Base-by-base conservation (phyloP, 768 basidiomycete species). In the Myochromella boudieri region DNA sequence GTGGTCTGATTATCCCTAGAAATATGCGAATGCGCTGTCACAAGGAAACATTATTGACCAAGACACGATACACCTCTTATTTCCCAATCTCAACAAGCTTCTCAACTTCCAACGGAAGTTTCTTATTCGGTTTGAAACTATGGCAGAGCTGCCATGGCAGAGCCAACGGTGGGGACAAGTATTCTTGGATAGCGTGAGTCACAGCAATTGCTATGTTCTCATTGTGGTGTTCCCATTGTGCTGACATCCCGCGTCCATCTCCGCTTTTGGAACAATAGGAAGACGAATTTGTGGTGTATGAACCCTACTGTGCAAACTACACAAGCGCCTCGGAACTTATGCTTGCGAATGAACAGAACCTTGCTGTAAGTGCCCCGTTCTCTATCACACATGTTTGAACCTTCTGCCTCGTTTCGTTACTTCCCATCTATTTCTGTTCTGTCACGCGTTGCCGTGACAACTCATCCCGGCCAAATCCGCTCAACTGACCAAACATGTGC, bases 241-340 rank as follows among this genome's bases (percentile, higher is more conserved):
- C 59, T 67, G 52, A 53, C 50, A 47, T 56, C 53, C 52, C 42
- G 18, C 45, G 37, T 46, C 45, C 42, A 44, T 52, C 38, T 15
- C 49, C 40, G 36, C 14, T 49, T 63, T 61, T 47, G 69, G 64
- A 71, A 76, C 74, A 80, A 80, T 75, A 97, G 90, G 95, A 99
- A 77, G 82, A 92, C 46, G 93, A 95, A 58, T 98, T 99, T 59
- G 80, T 83, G 24, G 91, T 93, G 27, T 99, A 99, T 66, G 94
- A 97, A 61, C 93, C 95, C 7, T 99, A 97, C 66, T 98, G 94
- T 68, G 91, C 90, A 43, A 95, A 97, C 67, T 94, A 94, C 69
- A 87, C 86, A 22, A 85, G 82, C 53, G 94, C 94, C 8, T 79
- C 85, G 54, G 89, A 91, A 37, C 76, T 95, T 34, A 85, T 92